Evolutionary conservation across 805 yeast species (phyloP).

Genomic region (Hanseniaspora mollemarum): DNA sequence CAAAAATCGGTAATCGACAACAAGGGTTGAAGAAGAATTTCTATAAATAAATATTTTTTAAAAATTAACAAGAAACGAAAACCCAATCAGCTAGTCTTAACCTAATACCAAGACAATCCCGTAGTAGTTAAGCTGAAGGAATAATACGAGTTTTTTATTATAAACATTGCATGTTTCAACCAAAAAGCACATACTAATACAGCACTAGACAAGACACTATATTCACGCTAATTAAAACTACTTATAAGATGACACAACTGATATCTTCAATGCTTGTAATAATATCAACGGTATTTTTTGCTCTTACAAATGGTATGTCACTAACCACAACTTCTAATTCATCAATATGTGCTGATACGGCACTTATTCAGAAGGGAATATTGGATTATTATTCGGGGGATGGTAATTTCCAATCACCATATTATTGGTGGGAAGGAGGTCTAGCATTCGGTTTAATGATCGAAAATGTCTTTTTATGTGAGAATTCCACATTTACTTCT

Average conservation of each 20-base stretch:
- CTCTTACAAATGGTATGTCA: slow-evolving; percentile 20
- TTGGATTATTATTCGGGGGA: slow-evolving; percentile 61
- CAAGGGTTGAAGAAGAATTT: background rate
- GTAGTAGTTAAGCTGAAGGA: too few species aligned
- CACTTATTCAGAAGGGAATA: slow-evolving; percentile 48
- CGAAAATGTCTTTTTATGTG: slow-evolving; percentile 62
- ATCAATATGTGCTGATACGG: slow-evolving; percentile 48
- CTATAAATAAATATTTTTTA: background rate
- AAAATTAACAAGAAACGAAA: too few species aligned
- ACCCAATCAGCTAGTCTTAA: background rate
- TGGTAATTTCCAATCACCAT: slow-evolving; percentile 59
- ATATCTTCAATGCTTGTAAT: background rate
- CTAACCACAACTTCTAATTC: slow-evolving; percentile 33
- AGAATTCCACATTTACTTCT: slow-evolving; percentile 51
- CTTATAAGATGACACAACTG: background rate
- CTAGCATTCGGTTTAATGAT: slow-evolving; percentile 59
- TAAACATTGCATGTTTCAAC: too few species aligned
- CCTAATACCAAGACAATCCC: too few species aligned
- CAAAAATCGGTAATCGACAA: background rate
- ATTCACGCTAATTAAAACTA: background rate
- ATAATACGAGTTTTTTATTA: too few species aligned
- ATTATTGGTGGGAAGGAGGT: slow-evolving; percentile 88
- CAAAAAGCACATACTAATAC: too few species aligned
- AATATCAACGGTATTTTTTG: slow-evolving; percentile 20
- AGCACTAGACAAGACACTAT: too few species aligned